Evolutionary conservation across 2,329 filamentous ascomycete genomes (phyloP), one percentile per base, ranked within the genome.

Genomic region (Talaromyces marneffei): DNA sequence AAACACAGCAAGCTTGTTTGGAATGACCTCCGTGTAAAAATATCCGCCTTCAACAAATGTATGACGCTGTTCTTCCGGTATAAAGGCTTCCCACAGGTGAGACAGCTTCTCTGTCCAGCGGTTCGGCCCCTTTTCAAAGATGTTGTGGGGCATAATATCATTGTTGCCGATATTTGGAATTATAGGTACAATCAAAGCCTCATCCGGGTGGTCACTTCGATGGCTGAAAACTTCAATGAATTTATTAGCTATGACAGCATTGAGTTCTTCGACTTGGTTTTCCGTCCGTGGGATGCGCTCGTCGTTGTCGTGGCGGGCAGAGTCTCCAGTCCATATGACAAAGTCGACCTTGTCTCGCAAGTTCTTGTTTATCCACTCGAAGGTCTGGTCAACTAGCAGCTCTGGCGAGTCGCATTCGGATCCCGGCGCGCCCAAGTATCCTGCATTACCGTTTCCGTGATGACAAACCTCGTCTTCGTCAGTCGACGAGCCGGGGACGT

Each of bases 91-190:
- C 94, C 94, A 99, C 23, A 97, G 85, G 23, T 88, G 82, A 27
- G 85, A 79, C 68, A 94, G 97, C 52, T 82, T 82, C 62, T 84
- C 84, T 0, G 96, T 89, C 87, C 93, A 96, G 65, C 84, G 83
- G 70, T 97, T 97, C 16, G 94, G 94, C 0, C 93, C 94, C 0
- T 85, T 82, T 44, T 86, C 80, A 73, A 99, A 87, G 71, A 97
- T 95, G 70, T 99, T 99, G 78, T 99, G 94, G 1, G 94, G 94
- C 63, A 97, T 85, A 62, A 99, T 92, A 71, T 99, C 94, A 75
- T 99, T 99, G 78, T 99, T 99, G 63, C 94, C 94, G 67, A 97
- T 87, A 0, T 88, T 97, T 0, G 94, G 92, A 20, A 99, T 82
- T 31, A 97, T 85, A 3, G 94, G 93, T 3, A 97, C 83, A 12